Evolutionary conservation across 2,329 filamentous ascomycete species (phyloP), one percentile per base, ranked within the genome.

Genomic region (Aspergillus oerlinghausenensis): DNA sequence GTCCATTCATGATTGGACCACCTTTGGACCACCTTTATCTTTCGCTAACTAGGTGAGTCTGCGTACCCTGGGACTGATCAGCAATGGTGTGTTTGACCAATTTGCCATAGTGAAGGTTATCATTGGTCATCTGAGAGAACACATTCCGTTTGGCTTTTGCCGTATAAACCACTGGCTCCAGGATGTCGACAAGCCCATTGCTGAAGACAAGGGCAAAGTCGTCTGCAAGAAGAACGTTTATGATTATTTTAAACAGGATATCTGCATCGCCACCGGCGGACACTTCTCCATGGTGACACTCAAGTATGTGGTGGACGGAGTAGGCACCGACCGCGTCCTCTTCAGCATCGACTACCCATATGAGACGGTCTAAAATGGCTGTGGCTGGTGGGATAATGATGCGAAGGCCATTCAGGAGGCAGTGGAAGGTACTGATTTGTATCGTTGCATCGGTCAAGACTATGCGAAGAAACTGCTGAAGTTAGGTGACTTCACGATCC

Each of bases 1-100:
- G 82, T 29, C 79, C 79, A 64, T 85, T 78, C 74, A 77, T 85
- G 40, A 71, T 84, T 50, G 84, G 83, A 0, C 80, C 82, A 9
- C 80, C 82, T 73, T 23, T n/a, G n/a, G n/a, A n/a, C n/a, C n/a
- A n/a, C n/a, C n/a, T n/a, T 82, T 14, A 78, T 32, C 74, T 54
- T 84, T 84, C 49, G 81, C 81, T 9, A 77, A 83, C 1, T 81
- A 77, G 4, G 80, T 85, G 50, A 79, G 74, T 54, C 74, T 84
- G 1, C 83, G 85, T 65, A 67, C 80, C 0, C 71, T 86, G 3
- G 74, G 75, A 0, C 70, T 78, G 65, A 68, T 77, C 3, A 75
- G 71, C 21, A 77, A 76, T 56, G 76, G 76, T 40, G 72, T 77
- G 7, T 78, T 79, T 55, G 76, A 78, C 59, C 68, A 74, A 14